phyloP scores from a whole-genome alignment of 2,329 filamentous ascomycete genomes.

The Peltaster fructicola region DNA sequence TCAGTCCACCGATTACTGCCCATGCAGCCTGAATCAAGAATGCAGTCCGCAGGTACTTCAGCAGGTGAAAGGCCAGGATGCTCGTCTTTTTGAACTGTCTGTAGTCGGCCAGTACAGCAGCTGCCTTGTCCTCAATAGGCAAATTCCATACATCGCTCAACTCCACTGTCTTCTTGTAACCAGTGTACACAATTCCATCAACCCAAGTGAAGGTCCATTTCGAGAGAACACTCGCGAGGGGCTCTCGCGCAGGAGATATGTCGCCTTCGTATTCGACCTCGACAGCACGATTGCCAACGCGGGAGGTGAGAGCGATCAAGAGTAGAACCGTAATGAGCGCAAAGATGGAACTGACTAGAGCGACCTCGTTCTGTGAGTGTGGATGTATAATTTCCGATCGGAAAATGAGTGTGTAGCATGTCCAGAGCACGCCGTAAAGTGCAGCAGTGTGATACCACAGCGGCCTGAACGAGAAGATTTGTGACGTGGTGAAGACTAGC shows the following conservation, averaged over 20 bases:
- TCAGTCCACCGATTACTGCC: slow-evolving; percentile 61
- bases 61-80: slow-evolving; percentile 59
- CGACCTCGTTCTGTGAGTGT: slow-evolving; percentile 41
- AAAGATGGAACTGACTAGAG: slow-evolving; percentile 58
- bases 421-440: slow-evolving; percentile 70
- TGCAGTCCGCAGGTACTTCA: slow-evolving; percentile 65
- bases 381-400: slow-evolving; percentile 73
- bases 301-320: slow-evolving; percentile 58
- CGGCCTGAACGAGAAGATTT: slow-evolving; percentile 48
- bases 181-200: slow-evolving; percentile 72
- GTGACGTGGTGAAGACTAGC: slow-evolving; percentile 41
- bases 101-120: slow-evolving; percentile 61
- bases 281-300: slow-evolving; percentile 83
- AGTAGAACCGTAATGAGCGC: slow-evolving; percentile 56
- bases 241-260: slow-evolving; percentile 72
- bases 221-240: slow-evolving; percentile 74
- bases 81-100: slow-evolving; percentile 70
- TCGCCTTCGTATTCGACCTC: slow-evolving; percentile 76
- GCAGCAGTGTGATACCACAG: slow-evolving; percentile 87
- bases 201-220: slow-evolving; percentile 81
- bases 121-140: slow-evolving; percentile 72
- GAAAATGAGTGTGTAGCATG: slow-evolving; percentile 59
- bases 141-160: slow-evolving; percentile 85
- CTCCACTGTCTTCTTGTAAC: slow-evolving; percentile 70
- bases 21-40: slow-evolving; percentile 63